These are phyloP conservation scores for Trichocomaceae sp. DNA, from an alignment of 2,329 filamentous ascomycete genomes.

Conservation along the genomic window DNA sequence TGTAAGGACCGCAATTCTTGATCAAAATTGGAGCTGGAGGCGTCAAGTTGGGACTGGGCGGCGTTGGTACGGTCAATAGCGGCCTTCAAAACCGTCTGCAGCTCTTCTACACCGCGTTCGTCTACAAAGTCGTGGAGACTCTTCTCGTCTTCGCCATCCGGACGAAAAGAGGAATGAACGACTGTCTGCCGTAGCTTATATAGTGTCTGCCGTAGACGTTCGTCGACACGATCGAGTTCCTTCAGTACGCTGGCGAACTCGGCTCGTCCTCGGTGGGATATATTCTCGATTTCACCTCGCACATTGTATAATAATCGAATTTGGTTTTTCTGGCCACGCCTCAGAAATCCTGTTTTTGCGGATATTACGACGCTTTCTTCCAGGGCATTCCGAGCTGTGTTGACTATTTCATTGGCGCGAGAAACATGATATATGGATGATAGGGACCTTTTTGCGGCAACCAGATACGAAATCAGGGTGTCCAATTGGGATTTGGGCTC, in stretches of 20 bases:
- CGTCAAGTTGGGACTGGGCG: slow-evolving; percentile 52
- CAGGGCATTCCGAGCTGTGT: slow-evolving; percentile 64
- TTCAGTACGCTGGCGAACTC: slow-evolving; percentile 47
- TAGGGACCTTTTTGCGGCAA: slow-evolving; percentile 80
- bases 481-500: slow-evolving; percentile 50
- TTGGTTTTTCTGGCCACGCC: slow-evolving; percentile 51
- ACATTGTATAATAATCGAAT: slow-evolving; percentile 40
- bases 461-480: slow-evolving; percentile 72
- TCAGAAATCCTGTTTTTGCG: slow-evolving; percentile 63
- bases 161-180: slow-evolving; percentile 52
- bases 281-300: slow-evolving; percentile 38
- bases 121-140: slow-evolving; percentile 63
- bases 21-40: slow-evolving; percentile 61
- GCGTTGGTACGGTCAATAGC: slow-evolving; percentile 56
- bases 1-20: slow-evolving; percentile 62
- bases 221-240: slow-evolving; percentile 54
- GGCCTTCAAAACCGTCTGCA: slow-evolving; percentile 50
- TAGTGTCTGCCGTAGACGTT: slow-evolving; percentile 51
- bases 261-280: slow-evolving; percentile 35
- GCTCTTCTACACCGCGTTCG: slow-evolving; percentile 52
- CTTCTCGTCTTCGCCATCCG: slow-evolving; percentile 43
- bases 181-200: slow-evolving; percentile 50
- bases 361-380: slow-evolving; percentile 71
- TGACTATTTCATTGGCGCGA: slow-evolving; percentile 80
- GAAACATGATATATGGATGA: slow-evolving; percentile 76